These are phyloP conservation scores for Fusarium sp. DNA, from an alignment of 2,329 filamentous ascomycete genomes.

Conservation along the genomic window DNA sequence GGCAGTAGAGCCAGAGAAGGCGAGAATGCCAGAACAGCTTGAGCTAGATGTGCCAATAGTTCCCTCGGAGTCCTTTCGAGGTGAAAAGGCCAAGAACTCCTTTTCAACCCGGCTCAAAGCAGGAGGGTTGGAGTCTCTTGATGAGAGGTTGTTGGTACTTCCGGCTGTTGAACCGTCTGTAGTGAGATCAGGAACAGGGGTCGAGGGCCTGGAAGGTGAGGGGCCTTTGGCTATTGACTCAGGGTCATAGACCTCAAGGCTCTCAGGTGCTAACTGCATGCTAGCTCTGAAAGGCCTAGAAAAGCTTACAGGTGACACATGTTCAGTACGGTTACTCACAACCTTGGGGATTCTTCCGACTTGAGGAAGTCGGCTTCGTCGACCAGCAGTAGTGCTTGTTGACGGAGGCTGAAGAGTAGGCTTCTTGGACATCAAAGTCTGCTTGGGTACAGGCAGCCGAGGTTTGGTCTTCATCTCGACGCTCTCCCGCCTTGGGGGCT, in stretches of 20 bases:
- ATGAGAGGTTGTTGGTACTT: constrained; percentile 46
- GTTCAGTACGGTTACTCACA: constrained; percentile 72
- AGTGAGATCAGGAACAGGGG: constrained; percentile 49
- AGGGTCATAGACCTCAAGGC: constrained; percentile 41
- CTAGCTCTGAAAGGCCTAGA: constrained; percentile 79
- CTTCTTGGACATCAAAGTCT: background rate
- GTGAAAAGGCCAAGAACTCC: constrained; percentile 80
- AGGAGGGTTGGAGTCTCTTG: constrained; percentile 44
- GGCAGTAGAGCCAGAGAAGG: constrained; percentile 71
- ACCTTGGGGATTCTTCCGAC: constrained; percentile 89
- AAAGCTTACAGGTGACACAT: constrained; percentile 80
- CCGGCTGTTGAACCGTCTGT: constrained; percentile 49
- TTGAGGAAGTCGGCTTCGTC: constrained; percentile 73
- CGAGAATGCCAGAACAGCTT: constrained; percentile 72
- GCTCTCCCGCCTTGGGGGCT: background rate
- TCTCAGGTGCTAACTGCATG: constrained; percentile 48
- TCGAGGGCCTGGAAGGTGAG: constrained; percentile 53
- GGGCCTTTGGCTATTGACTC: constrained; percentile 60
- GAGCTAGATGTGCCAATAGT: constrained; percentile 59
- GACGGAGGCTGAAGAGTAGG: background rate
- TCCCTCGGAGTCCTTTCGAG: constrained; percentile 75
- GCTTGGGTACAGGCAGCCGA: constrained; percentile 11
- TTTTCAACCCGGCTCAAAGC: constrained; percentile 44
- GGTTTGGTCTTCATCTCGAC: constrained; percentile 7
- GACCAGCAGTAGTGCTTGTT: constrained; percentile 16